phyloP scores from a whole-genome alignment of 1,284 basidiomycete species.

The Malassezia globosa region DNA sequence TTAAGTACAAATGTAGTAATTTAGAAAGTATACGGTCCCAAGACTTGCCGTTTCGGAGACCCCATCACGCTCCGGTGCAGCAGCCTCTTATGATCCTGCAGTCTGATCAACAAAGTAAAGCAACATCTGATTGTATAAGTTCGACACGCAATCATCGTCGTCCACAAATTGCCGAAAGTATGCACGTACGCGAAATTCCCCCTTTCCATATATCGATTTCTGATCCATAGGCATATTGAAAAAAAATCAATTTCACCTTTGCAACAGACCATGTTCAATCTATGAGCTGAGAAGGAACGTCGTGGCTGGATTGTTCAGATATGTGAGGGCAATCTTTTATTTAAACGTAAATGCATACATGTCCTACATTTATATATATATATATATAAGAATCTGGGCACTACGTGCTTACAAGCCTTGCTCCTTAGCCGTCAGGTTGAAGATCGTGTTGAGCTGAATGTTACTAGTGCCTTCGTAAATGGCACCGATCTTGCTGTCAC shows the following conservation, averaged over 20 bases:
- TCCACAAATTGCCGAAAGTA: too few relatives aligned
- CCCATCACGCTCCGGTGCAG: too few relatives aligned
- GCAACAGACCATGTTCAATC: too few relatives aligned
- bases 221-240: too few relatives aligned
- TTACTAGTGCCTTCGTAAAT: slow-evolving; percentile 77
- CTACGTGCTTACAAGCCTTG: slow-evolving; percentile 20
- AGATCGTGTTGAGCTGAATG: slow-evolving; percentile 92
- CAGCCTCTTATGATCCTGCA: neutral
- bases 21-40: neutral
- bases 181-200: too few relatives aligned
- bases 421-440: slow-evolving; percentile 52
- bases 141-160: too few relatives aligned
- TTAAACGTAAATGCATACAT: neutral
- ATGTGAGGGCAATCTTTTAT: too few relatives aligned
- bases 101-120: slow-evolving; percentile 8
- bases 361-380: neutral
- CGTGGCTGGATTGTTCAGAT: too few relatives aligned
- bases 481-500: slow-evolving; percentile 68
- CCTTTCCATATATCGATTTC: too few relatives aligned
- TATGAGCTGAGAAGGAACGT: too few relatives aligned
- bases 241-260: too few relatives aligned
- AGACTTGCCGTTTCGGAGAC: slow-evolving; percentile 1
- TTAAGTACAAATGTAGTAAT: neutral
- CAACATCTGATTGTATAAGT: neutral
- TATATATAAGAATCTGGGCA: neutral